phyloP scores from a whole-genome alignment of 164 flowering plant genomes.

The Warburgia ugandensis region DNA sequence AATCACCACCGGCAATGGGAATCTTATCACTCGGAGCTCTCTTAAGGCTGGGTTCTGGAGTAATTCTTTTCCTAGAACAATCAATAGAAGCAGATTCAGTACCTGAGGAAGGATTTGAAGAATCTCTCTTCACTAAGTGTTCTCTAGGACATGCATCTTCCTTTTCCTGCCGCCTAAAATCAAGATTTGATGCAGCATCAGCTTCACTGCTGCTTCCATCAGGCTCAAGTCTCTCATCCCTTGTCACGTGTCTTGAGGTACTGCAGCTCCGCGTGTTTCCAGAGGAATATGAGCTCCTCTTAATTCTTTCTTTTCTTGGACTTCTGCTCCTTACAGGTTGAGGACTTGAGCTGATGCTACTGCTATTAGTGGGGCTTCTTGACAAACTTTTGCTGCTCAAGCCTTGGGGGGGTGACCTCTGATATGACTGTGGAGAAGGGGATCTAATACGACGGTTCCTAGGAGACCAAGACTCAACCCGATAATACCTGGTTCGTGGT shows the following conservation, averaged over 20 bases:
- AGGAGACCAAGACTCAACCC: constrained; percentile 8
- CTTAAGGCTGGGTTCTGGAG: neutral
- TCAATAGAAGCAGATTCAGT: constrained; percentile 6
- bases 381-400: constrained; percentile 3
- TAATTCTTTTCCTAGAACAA: constrained; percentile 8
- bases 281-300: neutral
- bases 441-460: constrained; percentile 7
- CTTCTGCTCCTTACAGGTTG: no score
- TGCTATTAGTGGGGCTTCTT: constrained; percentile 9
- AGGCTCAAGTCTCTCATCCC: neutral
- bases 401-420: neutral
- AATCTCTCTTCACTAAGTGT: neutral
- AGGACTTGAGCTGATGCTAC: constrained; percentile 10
- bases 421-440: constrained; percentile 10
- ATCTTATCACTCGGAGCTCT: neutral
- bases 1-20: neutral
- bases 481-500: constrained; percentile 5
- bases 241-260: neutral
- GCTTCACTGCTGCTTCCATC: constrained; percentile 2
- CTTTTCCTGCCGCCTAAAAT: neutral
- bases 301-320: neutral
- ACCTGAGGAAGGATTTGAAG: constrained; percentile 8
- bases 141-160: neutral
- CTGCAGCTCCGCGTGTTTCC: neutral
- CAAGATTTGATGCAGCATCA: constrained; percentile 1